Conservation (phyloP, 2,329 filamentous ascomycete species). For the Didymella pinodella region DNA sequence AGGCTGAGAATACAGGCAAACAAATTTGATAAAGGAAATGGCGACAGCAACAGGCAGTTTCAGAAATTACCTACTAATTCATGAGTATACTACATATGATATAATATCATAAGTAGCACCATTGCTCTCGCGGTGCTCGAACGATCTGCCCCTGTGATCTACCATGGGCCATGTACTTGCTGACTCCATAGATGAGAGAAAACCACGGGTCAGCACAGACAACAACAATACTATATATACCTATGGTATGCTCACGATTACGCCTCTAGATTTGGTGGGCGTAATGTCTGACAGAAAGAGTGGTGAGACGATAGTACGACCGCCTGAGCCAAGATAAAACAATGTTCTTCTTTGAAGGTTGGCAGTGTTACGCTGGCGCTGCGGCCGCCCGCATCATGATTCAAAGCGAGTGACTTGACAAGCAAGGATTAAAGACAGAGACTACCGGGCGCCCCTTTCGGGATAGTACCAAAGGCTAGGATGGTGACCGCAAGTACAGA, state of each 20-base stretch:
- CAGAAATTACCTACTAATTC: too few relatives aligned
- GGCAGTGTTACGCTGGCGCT: constrained; percentile 5
- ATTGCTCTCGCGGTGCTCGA: background rate
- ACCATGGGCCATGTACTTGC: background rate
- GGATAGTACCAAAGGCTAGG: background rate
- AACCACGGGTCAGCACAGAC: background rate
- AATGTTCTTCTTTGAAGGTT: constrained; percentile 3
- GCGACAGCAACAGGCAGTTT: background rate
- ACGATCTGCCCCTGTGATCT: constrained; percentile 4
- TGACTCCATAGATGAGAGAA: constrained; percentile 5
- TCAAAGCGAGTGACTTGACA: background rate
- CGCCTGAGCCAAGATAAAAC: background rate
- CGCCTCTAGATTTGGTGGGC: constrained; percentile 1
- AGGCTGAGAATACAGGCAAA: too few relatives aligned
- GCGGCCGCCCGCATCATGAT: constrained; percentile 2
- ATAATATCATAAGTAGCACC: background rate
- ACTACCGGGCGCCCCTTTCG: background rate
- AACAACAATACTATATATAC: constrained; percentile 3
- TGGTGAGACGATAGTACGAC: constrained; percentile 1
- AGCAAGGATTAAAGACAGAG: background rate
- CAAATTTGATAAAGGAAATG: too few relatives aligned
- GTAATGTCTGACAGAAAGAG: constrained; percentile 3
- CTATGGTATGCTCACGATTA: background rate
- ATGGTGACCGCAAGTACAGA: background rate
- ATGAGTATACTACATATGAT: too few relatives aligned